phyloP scores from a whole-genome alignment of 2,329 filamentous ascomycete genomes.

The Fusarium multiceps region DNA sequence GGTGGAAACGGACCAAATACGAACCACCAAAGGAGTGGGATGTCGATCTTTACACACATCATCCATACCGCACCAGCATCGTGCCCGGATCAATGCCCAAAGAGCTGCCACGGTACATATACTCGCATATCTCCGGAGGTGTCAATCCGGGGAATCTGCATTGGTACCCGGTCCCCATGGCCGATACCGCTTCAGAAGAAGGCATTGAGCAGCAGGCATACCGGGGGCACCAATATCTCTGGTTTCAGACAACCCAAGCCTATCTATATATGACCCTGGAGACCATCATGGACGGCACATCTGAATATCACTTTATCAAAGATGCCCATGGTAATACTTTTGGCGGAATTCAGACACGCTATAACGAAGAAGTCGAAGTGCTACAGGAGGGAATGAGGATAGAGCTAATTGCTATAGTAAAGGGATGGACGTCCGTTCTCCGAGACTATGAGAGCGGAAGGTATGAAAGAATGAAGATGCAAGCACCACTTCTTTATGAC shows the following conservation, averaged over 20 bases:
- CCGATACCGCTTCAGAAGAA: neutral
- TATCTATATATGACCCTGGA: neutral
- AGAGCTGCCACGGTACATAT: neutral
- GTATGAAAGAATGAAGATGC: too few relatives aligned
- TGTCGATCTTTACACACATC: neutral
- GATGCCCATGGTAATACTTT: neutral
- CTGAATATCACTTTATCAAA: neutral
- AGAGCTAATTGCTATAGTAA: neutral
- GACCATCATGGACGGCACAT: neutral
- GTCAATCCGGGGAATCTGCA: neutral
- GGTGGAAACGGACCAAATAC: neutral
- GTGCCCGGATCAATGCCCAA: neutral
- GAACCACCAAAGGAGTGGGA: neutral
- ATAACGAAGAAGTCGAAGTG: neutral
- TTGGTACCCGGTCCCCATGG: neutral
- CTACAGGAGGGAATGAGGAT: neutral
- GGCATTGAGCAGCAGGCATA: neutral
- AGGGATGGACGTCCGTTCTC: neutral
- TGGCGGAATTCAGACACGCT: neutral
- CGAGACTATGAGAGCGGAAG: too few relatives aligned
- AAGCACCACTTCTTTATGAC: too few relatives aligned
- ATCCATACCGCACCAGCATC: neutral
- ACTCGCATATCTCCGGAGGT: neutral
- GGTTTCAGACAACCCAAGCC: neutral
- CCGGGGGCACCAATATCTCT: neutral